Evolutionary conservation across 2,329 filamentous ascomycete species (phyloP), one percentile per base, ranked within the genome.

Genomic region (Diaporthe velutina): DNA sequence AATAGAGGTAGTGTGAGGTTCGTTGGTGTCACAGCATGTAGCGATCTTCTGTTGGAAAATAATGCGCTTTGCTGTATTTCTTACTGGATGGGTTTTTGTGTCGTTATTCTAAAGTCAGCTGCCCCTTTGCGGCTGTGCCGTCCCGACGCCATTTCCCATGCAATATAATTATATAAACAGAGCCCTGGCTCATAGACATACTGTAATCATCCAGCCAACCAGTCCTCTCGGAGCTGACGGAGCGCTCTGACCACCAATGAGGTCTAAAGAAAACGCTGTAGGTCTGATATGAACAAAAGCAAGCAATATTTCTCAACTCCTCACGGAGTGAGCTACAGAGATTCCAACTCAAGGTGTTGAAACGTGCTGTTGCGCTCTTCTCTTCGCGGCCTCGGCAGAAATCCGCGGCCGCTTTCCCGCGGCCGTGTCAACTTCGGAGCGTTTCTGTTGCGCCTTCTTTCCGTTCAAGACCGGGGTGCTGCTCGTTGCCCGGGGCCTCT

Each of bases 101-200:
- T 61, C 17, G 45, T 25, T 72, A 72, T 64, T 45, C 57, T 72
- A n/a, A 54, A 72, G 28, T 45, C 38, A 40, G 38, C 22, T 52
- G 70, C 25, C 57, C 50, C 55, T 33, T 58, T 61, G 45, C 57
- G 45, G 45, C 70, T 61, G 48, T 55, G 57, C 70, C 70, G 60
- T 64, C 70, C 50, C 48, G 60, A 72, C 70, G 57, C 70, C 70
- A 30, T 30, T 58, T 42, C 60, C 70, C 40, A 72, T 72, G 70
- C 70, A 64, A 55, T 33, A 54, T 64, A 25, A 64, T 72, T 64
- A 72, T 64, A 45, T 72, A 35, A 38, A 33, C 25, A 48, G 45
- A 52, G 50, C 25, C n/a, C 17, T 45, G 48, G 70, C 57, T 66
- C 57, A 52, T 40, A 54, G 50, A 25, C 45, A 40, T 25, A 22